A percentile compares a stretch with the other conserved stretches of the same genome.
Conservation (phyloP, 2,329 filamentous ascomycete genomes). For the Penicillium sp. region DNA sequence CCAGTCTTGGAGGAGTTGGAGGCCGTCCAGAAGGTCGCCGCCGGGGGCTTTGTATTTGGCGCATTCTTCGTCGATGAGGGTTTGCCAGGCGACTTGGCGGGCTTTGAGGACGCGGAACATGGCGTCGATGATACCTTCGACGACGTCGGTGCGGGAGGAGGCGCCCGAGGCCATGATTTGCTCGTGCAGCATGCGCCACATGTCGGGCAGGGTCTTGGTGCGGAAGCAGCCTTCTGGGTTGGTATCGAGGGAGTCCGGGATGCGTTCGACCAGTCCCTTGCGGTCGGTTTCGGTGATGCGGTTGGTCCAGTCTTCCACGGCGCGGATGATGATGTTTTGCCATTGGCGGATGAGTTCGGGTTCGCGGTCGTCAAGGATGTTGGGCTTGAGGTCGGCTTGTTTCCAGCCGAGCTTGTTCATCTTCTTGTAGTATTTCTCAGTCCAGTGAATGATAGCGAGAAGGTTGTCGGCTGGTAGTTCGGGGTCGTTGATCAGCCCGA, state of each 20-base stretch:
- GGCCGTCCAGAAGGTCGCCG: slow-evolving; percentile 53
- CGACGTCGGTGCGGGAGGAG: slow-evolving; percentile 77
- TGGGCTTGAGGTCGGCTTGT: slow-evolving; percentile 66
- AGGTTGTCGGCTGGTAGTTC: slow-evolving; percentile 78
- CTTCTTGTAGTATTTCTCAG: slow-evolving; percentile 89
- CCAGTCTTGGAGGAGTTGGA: slow-evolving; percentile 76
- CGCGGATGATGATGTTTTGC: slow-evolving; percentile 86
- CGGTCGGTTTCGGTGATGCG: slow-evolving; percentile 76
- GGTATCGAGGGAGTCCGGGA: slow-evolving; percentile 70
- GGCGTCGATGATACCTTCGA: slow-evolving; percentile 88
- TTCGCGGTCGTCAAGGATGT: slow-evolving; percentile 83
- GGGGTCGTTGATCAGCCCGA: slow-evolving; percentile 72
- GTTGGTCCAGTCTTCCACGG: slow-evolving; percentile 95
- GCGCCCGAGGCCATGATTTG: slow-evolving; percentile 77
- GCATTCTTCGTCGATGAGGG: slow-evolving; percentile 77
- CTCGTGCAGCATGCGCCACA: slow-evolving; percentile 96
- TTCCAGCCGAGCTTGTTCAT: slow-evolving; percentile 85
- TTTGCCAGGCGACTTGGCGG: slow-evolving; percentile 78
- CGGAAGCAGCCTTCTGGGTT: slow-evolving; percentile 86
- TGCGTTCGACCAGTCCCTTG: slow-evolving; percentile 69
- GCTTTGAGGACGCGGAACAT: slow-evolving; percentile 82
- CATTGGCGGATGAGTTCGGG: slow-evolving; percentile 87
- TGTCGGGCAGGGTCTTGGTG: slow-evolving; percentile 80
- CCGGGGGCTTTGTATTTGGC: slow-evolving; percentile 55
- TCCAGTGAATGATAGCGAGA: slow-evolving; percentile 87